phyloP scores from a whole-genome alignment of 768 basidiomycete genomes.

The Hygrocybe coccinea region DNA sequence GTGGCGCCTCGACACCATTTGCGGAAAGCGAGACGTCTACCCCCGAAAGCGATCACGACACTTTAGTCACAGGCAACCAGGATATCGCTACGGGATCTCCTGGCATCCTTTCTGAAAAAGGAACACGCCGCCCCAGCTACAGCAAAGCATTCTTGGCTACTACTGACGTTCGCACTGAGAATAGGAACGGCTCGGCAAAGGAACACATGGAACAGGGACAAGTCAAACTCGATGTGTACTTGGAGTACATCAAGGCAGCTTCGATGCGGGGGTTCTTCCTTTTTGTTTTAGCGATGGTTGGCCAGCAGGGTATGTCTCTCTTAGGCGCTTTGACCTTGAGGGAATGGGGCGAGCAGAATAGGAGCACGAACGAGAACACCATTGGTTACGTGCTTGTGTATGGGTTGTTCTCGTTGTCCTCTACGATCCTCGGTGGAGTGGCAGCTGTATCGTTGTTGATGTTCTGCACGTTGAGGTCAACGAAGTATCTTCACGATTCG shows the following conservation, averaged over 20 bases:
- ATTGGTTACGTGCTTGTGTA: slow-evolving; percentile 57
- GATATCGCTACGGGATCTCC: not conserved
- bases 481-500: slow-evolving; percentile 70
- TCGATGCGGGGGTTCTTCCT: slow-evolving; percentile 66
- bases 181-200: slow-evolving; percentile 48
- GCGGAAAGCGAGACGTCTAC: slow-evolving; percentile 23
- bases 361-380: slow-evolving; percentile 52
- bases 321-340: slow-evolving; percentile 61
- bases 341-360: slow-evolving; percentile 79
- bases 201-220: slow-evolving; percentile 78
- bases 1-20: slow-evolving; percentile 52
- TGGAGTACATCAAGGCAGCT: slow-evolving; percentile 72
- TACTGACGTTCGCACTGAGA: slow-evolving; percentile 34
- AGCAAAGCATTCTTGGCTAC: slow-evolving; percentile 48
- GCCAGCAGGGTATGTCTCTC: slow-evolving; percentile 53
- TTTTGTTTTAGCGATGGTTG: slow-evolving; percentile 52
- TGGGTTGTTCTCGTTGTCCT: slow-evolving; percentile 59
- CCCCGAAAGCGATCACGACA: slow-evolving; percentile 28
- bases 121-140: slow-evolving; percentile 54
- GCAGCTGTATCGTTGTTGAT: slow-evolving; percentile 71
- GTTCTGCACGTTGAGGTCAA: slow-evolving; percentile 67
- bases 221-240: slow-evolving; percentile 75
- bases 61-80: not conserved
- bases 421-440: slow-evolving; percentile 49
- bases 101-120: slow-evolving; percentile 42